phyloP scores from a whole-genome alignment of 768 basidiomycete genomes.

The Rhizopogon salebrosus region DNA sequence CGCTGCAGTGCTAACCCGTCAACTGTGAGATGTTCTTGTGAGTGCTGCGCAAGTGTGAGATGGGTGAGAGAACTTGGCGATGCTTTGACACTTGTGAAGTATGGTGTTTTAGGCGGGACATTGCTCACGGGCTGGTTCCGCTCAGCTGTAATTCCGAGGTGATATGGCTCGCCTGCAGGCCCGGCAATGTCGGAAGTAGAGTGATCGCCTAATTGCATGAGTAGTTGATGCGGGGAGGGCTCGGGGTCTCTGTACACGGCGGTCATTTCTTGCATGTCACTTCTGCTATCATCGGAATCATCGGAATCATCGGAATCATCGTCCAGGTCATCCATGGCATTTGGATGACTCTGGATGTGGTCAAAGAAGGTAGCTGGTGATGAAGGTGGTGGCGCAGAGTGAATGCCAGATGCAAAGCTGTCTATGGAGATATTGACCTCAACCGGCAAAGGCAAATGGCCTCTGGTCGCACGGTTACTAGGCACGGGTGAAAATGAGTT shows the following conservation, averaged over 20 bases:
- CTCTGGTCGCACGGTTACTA: constrained; percentile 5
- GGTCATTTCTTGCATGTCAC: constrained; percentile 34
- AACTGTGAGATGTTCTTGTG: constrained; percentile 32
- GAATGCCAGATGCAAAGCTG: constrained; percentile 39
- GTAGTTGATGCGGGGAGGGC: constrained; percentile 30
- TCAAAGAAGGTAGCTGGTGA: constrained; percentile 75
- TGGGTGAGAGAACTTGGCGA: constrained; percentile 26
- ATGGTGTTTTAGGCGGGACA: constrained; percentile 35
- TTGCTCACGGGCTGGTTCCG: constrained; percentile 51
- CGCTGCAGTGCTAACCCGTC: constrained; percentile 9
- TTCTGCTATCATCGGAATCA: constrained; percentile 42
- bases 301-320: constrained; percentile 54
- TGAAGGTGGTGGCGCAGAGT: constrained; percentile 58
- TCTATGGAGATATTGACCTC: constrained; percentile 43
- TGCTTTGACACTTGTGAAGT: constrained; percentile 43
- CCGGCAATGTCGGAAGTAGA: constrained; percentile 62
- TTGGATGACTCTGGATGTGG: constrained; percentile 61
- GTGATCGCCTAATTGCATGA: constrained; percentile 65
- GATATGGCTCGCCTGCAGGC: constrained; percentile 31
- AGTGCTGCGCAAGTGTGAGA: constrained; percentile 33
- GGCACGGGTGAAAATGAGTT: constrained; percentile 21
- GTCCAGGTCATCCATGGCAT: constrained; percentile 71
- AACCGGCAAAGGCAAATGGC: constrained; percentile 19
- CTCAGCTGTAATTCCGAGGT: constrained; percentile 29
- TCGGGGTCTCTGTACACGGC: constrained; percentile 15